phyloP scores from a whole-genome alignment of 257 asterid genomes.

The Solanum piurae region DNA sequence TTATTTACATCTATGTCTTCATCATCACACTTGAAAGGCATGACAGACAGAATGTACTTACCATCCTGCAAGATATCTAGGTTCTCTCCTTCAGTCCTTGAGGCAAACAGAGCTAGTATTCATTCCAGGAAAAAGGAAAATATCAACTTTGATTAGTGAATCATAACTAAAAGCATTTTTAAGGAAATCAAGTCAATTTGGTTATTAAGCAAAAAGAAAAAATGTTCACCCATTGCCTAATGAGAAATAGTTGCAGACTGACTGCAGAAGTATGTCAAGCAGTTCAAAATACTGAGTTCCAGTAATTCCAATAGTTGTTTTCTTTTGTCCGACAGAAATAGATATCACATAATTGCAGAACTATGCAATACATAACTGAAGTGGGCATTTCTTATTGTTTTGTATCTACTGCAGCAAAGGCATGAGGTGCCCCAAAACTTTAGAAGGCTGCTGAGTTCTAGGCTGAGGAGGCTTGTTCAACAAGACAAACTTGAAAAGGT shows the following conservation, averaged over 20 bases:
- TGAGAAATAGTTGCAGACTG: neutral
- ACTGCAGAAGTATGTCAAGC: neutral
- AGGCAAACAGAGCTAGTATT: neutral
- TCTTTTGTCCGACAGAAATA: neutral
- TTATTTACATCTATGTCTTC: neutral
- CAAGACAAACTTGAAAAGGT: slow-evolving; percentile 93
- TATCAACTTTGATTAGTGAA: neutral
- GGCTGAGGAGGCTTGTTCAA: slow-evolving; percentile 83
- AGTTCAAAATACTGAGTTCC: neutral
- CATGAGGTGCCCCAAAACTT: slow-evolving; percentile 71
- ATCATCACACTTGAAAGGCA: neutral
- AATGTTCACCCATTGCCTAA: neutral
- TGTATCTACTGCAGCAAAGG: slow-evolving; percentile 47
- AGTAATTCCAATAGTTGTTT: neutral
- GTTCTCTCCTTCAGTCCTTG: neutral
- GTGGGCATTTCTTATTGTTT: neutral
- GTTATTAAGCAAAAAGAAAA: neutral
- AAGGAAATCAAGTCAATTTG: neutral
- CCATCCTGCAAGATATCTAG: neutral
- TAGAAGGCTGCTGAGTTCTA: slow-evolving; percentile 57
- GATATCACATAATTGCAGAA: neutral
- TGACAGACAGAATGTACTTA: neutral
- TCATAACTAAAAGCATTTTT: neutral
- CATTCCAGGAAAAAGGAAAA: neutral
- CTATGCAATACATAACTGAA: neutral